phyloP scores from a whole-genome alignment of 331 rosid species.

The Quercus phellos region DNA sequence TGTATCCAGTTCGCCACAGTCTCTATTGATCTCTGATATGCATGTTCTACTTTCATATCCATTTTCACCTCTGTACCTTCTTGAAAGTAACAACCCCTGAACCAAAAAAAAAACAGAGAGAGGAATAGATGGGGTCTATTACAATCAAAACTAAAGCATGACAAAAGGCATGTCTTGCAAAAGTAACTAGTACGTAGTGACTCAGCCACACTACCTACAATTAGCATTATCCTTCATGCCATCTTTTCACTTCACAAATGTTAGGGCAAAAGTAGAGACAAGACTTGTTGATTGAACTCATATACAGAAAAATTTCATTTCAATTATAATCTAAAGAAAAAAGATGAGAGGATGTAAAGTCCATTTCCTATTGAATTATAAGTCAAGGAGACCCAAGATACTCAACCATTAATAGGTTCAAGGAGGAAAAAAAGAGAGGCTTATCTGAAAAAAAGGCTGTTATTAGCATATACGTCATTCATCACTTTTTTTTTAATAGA shows the following conservation, averaged over 20 bases:
- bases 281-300: not conserved
- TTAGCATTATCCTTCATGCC: not conserved
- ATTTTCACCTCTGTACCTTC: slow-evolving; percentile 55
- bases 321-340: not conserved
- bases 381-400: not conserved
- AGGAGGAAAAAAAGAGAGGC: not conserved
- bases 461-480: not conserved
- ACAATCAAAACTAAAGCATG: not conserved
- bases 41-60: slow-evolving; percentile 68
- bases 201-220: not conserved
- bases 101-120: not conserved
- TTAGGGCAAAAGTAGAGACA: not conserved
- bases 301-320: not conserved
- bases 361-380: not conserved
- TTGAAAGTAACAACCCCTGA: slow-evolving; percentile 89
- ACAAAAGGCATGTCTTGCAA: not conserved
- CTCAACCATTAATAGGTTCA: not conserved
- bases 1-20: slow-evolving; percentile 66
- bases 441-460: not conserved
- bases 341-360: not conserved
- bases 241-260: not conserved
- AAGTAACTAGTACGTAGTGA: not conserved
- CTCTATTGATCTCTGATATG: slow-evolving; percentile 53
- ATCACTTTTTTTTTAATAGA: not conserved
- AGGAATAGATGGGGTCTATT: not conserved